phyloP scores from a whole-genome alignment of 2,329 filamentous ascomycete genomes.

The Claviceps arundinis region DNA sequence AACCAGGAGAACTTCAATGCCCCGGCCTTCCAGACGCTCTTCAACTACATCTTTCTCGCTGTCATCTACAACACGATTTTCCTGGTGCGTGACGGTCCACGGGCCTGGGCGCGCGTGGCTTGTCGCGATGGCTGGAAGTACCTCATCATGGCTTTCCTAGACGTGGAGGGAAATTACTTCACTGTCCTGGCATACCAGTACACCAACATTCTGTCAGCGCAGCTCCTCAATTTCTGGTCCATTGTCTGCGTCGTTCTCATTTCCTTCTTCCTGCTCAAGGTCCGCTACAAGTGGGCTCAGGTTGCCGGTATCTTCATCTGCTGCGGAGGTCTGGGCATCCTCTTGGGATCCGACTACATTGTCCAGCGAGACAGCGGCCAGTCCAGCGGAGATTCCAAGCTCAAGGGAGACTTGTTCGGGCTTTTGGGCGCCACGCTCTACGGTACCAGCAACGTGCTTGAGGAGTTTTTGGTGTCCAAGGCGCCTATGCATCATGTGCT shows the following conservation, averaged over 20 bases:
- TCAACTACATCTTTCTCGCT: constrained; percentile 82
- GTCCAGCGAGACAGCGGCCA: constrained; percentile 55
- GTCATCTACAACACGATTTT: constrained; percentile 71
- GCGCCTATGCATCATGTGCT: constrained; percentile 86
- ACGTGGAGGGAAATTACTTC: constrained; percentile 97
- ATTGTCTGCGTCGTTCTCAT: constrained; percentile 84
- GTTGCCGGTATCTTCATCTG: constrained; percentile 77
- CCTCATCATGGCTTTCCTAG: constrained; percentile 80
- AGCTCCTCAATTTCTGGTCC: constrained; percentile 97
- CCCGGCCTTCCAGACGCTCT: constrained; percentile 88
- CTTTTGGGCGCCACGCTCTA: constrained; percentile 83
- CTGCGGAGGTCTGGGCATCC: constrained; percentile 78
- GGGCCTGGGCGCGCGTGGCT: constrained; percentile 52
- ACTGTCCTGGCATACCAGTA: constrained; percentile 87
- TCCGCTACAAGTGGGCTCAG: constrained; percentile 83
- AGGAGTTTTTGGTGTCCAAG: constrained; percentile 86
- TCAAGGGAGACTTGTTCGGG: constrained; percentile 90
- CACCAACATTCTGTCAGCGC: constrained; percentile 83
- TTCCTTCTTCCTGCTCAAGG: constrained; percentile 68
- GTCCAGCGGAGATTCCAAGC: constrained; percentile 45
- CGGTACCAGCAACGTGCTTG: constrained; percentile 78
- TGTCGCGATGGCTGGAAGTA: constrained; percentile 79
- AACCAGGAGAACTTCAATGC: constrained; percentile 56
- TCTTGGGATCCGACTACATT: constrained; percentile 79
- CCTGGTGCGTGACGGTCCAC: constrained; percentile 65